Evolutionary conservation across 2,329 filamentous ascomycete species (phyloP), one percentile per base, ranked within the genome.

Genomic region (Colletotrichum gigasporum): DNA sequence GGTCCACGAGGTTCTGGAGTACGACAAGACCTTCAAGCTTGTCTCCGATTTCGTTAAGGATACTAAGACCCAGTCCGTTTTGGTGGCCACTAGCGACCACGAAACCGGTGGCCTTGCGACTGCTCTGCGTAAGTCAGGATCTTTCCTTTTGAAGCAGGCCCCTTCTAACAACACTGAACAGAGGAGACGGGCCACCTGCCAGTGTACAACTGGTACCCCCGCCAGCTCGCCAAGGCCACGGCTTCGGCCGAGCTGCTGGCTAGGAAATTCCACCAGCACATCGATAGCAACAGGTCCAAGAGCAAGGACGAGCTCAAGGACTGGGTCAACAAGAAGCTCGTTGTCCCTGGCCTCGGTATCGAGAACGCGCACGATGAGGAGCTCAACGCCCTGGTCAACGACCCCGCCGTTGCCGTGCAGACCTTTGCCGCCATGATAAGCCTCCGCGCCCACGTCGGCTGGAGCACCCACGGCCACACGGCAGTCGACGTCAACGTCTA

Each of bases 401-500:
- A 84, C 24, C 86, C 89, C 0, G 81, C 81, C 1, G 76, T 79
- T 3, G 84, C 89, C 10, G 79, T 83, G 30, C 77, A 83, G 3
- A 80, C 86, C 2, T 92, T 98, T 73, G 89, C 94, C 0, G 90
- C 93, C 72, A 95, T 99, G 82, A 87, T 98, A 70, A 97, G 92
- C 70, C 86, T 91, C 4, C 88, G 96, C 65, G 92, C 94, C 1
- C 93, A 97, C 73, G 87, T 97, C 42, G 96, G 96, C 12, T 99
- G 96, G 96, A 90, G 87, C 68, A 97, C 94, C 0, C 95, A 97
- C 75, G 96, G 96, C 26, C 96, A 99, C 79, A 91, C 90, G 18
- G 96, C 91, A 53, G 94, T 96, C 7, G 96, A 99, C 74, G 96
- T 99, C 50, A 99, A 99, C 77, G 93, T 99, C 69, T 99, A 98